Conservation (phyloP, 805 yeast species). For the Kuraishia molischiana region DNA sequence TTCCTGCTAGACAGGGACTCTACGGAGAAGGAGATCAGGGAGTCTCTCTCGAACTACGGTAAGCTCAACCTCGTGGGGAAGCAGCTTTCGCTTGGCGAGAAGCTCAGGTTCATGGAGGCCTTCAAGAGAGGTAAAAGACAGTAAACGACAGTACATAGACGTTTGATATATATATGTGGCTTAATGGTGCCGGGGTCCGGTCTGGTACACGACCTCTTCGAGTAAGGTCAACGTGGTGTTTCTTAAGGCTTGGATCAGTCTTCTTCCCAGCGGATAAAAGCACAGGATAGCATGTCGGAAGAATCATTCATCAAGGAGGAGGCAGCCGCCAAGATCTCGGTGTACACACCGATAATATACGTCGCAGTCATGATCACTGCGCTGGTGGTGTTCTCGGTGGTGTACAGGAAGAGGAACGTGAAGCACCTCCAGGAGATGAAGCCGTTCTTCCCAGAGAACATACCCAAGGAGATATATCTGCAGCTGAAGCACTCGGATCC, state of each 20-base stretch:
- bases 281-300: conserved; percentile 1
- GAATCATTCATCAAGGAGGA: conserved; percentile 12
- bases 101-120: conserved; percentile 30
- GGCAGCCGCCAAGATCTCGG: conserved; percentile 34
- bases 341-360: conserved; percentile 69
- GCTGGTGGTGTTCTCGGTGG: conserved; percentile 56
- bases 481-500: conserved; percentile 43
- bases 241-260: neutral
- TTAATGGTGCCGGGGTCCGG: too few species aligned
- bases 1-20: conserved; percentile 7
- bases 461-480: conserved; percentile 52
- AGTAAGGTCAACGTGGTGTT: neutral
- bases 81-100: conserved; percentile 30
- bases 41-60: conserved; percentile 31
- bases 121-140: conserved; percentile 6
- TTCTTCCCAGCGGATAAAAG: too few species aligned
- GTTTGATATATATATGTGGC: too few species aligned
- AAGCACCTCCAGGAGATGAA: conserved; percentile 45
- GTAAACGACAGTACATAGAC: neutral
- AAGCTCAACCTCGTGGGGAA: conserved; percentile 38
- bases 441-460: conserved; percentile 68
- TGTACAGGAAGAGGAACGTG: conserved; percentile 51
- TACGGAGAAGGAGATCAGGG: conserved; percentile 9
- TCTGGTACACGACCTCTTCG: too few species aligned
- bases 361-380: conserved; percentile 60